phyloP scores from a whole-genome alignment of 2,329 filamentous ascomycete genomes.

The Phaeosphaeriaceae sp. region DNA sequence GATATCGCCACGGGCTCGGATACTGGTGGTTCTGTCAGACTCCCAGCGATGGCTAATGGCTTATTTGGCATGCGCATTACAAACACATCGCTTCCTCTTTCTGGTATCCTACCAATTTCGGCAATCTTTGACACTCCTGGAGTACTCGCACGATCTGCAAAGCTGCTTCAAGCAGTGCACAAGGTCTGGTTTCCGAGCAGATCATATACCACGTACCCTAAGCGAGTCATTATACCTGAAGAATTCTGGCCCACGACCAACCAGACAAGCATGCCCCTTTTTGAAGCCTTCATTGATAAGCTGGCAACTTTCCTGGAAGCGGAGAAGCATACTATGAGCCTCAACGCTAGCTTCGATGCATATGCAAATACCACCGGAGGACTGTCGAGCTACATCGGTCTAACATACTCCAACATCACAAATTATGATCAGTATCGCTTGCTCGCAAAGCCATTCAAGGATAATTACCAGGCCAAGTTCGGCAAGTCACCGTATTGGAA shows the following conservation, averaged over 20 bases:
- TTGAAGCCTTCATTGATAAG: conserved; percentile 9
- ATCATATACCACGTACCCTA: conserved; percentile 11
- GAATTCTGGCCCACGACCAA: conserved; percentile 18
- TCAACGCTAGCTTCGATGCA: conserved; percentile 15
- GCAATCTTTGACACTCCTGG: conserved; percentile 21
- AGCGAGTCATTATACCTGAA: conserved; percentile 11
- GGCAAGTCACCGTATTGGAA: conserved; percentile 17
- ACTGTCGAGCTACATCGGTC: conserved; percentile 14
- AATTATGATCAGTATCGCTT: conserved; percentile 18
- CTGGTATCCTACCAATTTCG: conserved; percentile 17
- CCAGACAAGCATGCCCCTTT: conserved; percentile 16
- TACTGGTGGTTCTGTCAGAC: conserved; percentile 16
- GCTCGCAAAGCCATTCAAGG: conserved; percentile 11
- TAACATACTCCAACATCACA: conserved; percentile 17
- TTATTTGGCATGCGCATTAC: conserved; percentile 18
- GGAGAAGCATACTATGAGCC: conserved; percentile 6
- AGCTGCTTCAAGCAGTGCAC: conserved; percentile 17
- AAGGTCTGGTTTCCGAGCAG: conserved; percentile 10
- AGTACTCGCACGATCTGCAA: conserved; percentile 15
- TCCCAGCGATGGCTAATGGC: conserved; percentile 12
- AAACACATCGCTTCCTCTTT: conserved; percentile 17
- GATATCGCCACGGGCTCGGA: conserved; percentile 22
- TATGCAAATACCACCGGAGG: conserved; percentile 11
- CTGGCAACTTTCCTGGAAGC: conserved; percentile 14
- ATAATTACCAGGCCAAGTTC: conserved; percentile 13